Percentiles rank a stretch among this genome's conserved stretches.
Conservation (phyloP, 129 eudicot species). For the Flaveria ramosissima region DNA sequence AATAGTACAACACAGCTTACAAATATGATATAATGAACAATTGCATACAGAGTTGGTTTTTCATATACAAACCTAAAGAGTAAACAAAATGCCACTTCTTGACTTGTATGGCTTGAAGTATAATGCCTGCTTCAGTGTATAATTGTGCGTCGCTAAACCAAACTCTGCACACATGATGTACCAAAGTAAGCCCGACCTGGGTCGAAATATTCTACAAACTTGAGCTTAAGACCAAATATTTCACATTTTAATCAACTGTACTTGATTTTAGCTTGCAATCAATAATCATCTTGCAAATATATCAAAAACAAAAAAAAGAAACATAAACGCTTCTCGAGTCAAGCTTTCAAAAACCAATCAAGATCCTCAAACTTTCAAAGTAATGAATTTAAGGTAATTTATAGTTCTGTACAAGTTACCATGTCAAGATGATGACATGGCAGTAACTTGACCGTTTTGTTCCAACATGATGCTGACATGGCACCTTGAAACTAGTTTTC, state of each 20-base stretch:
- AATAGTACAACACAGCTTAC: not conserved
- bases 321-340: not conserved
- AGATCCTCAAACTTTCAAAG: not conserved
- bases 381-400: not conserved
- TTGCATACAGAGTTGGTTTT: not conserved
- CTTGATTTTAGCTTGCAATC: not conserved
- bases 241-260: not conserved
- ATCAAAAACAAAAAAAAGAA: not conserved
- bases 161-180: conserved; percentile 30
- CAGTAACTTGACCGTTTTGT: not conserved
- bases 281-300: not conserved
- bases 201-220: not conserved
- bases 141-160: conserved; percentile 7
- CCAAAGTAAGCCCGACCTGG: conserved; percentile 11
- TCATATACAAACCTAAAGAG: conserved; percentile 16
- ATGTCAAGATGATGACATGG: not conserved
- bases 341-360: not conserved
- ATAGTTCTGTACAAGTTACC: not conserved
- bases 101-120: conserved; percentile 24
- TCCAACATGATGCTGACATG: not conserved
- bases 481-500: not conserved
- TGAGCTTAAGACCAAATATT: not conserved
- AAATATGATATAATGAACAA: not conserved
- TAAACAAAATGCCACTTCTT: conserved; percentile 22
- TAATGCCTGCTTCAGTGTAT: conserved; percentile 11